Conservation (phyloP, 2,329 filamentous ascomycete species). For the Cadophora luteo-olivacea region DNA sequence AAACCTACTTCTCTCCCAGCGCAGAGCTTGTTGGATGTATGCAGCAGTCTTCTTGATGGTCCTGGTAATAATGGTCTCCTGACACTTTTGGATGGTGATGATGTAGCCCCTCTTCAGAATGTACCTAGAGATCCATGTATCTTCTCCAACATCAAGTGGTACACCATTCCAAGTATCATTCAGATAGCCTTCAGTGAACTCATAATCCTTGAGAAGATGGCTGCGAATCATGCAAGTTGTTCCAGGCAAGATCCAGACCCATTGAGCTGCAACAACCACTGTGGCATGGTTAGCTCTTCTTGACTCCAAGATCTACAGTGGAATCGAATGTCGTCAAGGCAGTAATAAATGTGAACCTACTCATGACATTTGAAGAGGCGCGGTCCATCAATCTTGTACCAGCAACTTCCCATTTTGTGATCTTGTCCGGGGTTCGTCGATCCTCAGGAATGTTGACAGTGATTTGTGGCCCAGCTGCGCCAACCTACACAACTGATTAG, state of each 20-base stretch:
- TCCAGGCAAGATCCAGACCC: constrained; percentile 13
- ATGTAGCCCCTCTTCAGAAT: constrained; percentile 10
- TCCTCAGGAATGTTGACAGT: constrained; percentile 12
- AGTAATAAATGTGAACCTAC: no score
- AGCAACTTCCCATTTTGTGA: constrained; percentile 19
- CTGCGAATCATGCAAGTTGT: constrained; percentile 6
- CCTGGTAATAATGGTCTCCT: neutral
- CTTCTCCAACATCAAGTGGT: constrained; percentile 9
- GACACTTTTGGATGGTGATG: constrained; percentile 7
- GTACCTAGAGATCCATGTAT: constrained; percentile 16
- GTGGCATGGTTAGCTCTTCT: neutral
- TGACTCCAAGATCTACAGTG: no score
- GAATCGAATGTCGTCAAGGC: no score
- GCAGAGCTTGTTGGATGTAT: constrained; percentile 2
- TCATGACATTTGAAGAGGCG: neutral
- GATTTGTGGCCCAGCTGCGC: constrained; percentile 12
- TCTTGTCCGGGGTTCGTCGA: neutral
- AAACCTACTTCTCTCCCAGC: constrained; percentile 18
- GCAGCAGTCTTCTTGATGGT: constrained; percentile 16
- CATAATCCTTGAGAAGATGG: neutral
- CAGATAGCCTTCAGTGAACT: neutral
- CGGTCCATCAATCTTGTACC: neutral
- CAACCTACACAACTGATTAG: neutral
- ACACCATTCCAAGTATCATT: constrained; percentile 13
- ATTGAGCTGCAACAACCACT: constrained; percentile 14